Evolutionary conservation across 202 grass and related monocot species (phyloP).

Genomic region (Dendrocalamus latiflorus): DNA sequence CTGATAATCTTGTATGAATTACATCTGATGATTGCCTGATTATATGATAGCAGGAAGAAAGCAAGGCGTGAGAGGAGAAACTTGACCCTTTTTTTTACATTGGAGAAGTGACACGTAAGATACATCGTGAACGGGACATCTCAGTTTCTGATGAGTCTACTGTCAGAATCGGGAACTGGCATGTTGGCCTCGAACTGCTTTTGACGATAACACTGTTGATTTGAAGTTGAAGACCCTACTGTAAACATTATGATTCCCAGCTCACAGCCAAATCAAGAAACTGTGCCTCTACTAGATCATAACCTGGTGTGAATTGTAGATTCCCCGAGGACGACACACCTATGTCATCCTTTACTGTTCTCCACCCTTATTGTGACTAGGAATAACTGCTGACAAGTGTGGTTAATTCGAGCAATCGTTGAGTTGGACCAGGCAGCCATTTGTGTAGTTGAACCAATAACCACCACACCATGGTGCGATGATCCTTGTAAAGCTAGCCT

Average conservation of each 20-base stretch:
- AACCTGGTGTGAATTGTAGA: neutral
- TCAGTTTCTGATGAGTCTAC: neutral
- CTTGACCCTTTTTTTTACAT: neutral
- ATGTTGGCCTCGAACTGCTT: neutral
- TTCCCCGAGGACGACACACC: neutral
- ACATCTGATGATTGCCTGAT: neutral
- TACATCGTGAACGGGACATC: no score
- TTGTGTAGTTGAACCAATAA: slow-evolving; percentile 27
- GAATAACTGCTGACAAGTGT: slow-evolving; percentile 21
- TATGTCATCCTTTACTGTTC: neutral
- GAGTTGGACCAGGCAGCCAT: neutral
- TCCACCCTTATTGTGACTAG: neutral
- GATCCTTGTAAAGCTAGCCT: slow-evolving; percentile 29
- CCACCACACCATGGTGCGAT: neutral
- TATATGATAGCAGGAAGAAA: slow-evolving; percentile 39
- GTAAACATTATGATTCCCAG: neutral
- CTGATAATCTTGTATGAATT: neutral
- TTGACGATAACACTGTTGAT: slow-evolving; percentile 16
- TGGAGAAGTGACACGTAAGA: no score
- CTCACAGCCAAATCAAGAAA: neutral
- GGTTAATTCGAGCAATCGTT: neutral
- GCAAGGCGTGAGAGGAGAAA: slow-evolving; percentile 10
- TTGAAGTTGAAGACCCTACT: neutral
- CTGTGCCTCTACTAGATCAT: neutral
- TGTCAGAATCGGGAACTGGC: neutral